Conservation (phyloP, 2,329 filamentous ascomycete genomes). For the Calonectria honghensis region DNA sequence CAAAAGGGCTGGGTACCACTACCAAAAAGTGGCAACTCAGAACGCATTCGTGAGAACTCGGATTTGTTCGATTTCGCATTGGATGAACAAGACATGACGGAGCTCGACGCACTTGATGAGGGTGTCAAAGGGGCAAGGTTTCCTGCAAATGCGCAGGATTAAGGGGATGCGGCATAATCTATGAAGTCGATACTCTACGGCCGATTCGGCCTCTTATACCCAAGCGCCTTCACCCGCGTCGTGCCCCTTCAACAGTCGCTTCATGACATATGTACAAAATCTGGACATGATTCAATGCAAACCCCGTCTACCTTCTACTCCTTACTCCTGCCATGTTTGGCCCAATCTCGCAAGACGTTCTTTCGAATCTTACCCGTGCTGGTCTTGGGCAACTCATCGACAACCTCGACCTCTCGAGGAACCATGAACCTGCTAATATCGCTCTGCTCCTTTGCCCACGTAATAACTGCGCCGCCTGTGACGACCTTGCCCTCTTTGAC, state of each 20-base stretch:
- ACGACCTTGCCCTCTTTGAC: slow-evolving; percentile 78
- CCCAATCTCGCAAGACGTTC: slow-evolving; percentile 93
- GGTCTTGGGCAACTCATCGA: slow-evolving; percentile 95
- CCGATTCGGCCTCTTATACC: slow-evolving; percentile 13
- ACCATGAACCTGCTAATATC: slow-evolving; percentile 95
- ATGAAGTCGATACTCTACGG: slow-evolving; percentile 15
- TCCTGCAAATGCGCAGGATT: slow-evolving; percentile 52
- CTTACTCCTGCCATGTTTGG: slow-evolving; percentile 60
- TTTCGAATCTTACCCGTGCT: slow-evolving; percentile 98
- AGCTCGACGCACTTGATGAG: slow-evolving; percentile 56
- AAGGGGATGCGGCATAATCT: neutral
- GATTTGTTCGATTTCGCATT: slow-evolving; percentile 78
- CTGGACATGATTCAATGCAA: neutral
- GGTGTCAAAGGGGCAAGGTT: slow-evolving; percentile 57
- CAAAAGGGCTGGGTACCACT: slow-evolving; percentile 82
- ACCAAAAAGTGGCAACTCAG: slow-evolving; percentile 78
- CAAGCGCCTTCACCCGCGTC: slow-evolving; percentile 26
- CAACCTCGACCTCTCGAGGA: slow-evolving; percentile 82
- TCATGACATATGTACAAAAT: slow-evolving; percentile 33
- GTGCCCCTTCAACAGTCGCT: slow-evolving; percentile 31
- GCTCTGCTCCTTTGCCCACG: slow-evolving; percentile 89
- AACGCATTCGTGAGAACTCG: slow-evolving; percentile 76
- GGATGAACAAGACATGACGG: slow-evolving; percentile 72
- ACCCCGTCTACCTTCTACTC: slow-evolving; percentile 23
- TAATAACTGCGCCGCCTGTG: slow-evolving; percentile 79